Evolutionary conservation across 345 rosid species (phyloP), one percentile per base, ranked within the genome.

Genomic region (Luvunga scandens): DNA sequence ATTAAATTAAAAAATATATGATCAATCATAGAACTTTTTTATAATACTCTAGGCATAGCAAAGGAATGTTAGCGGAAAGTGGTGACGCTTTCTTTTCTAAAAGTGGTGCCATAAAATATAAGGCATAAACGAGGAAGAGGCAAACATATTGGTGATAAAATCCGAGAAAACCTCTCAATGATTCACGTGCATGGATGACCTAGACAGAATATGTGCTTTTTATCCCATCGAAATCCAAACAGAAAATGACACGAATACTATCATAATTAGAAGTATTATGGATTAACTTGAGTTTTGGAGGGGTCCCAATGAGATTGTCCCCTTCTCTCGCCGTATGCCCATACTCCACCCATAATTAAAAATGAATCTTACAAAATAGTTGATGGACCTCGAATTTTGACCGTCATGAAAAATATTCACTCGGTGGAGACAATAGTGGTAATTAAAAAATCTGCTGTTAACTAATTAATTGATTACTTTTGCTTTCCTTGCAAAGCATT

Each of bases 171-270:
- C 22, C 22, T 71, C 33, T 56, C 69, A 34, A 65, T 42, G 67
- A 45, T 70, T 70, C 55, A 25, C 59, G 56, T 42, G 73, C 73
- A 65, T 16, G 62, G 62, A 53, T 68, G 72, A 61, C 65, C 62
- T 21, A 69, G 14, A 38, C 7, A 66, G 76, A 79, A 68, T 50
- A 53, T 76, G 45, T 78, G 33, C 59, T 61, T 30, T 75, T 30
- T 70, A 70, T 57, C 60, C 77, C 77, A 31, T 70, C 76, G 19
- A 34, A 45, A 5, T 66, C 34, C 76, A 63, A 59, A 50, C 25
- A 68, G 55, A 77, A 79, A 68, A 72, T 67, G 80, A 30, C 85
- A 60, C 34, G 75, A 36, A 55, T 38, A 50, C 66, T 73, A 71
- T 56, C 69, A 63, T 24, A 18, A 61, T 61, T 6, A 9, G 45